These are phyloP conservation scores for Talaromyces stipitatus DNA, from an alignment of 495 filamentous ascomycete genomes.

Conservation along the genomic window DNA sequence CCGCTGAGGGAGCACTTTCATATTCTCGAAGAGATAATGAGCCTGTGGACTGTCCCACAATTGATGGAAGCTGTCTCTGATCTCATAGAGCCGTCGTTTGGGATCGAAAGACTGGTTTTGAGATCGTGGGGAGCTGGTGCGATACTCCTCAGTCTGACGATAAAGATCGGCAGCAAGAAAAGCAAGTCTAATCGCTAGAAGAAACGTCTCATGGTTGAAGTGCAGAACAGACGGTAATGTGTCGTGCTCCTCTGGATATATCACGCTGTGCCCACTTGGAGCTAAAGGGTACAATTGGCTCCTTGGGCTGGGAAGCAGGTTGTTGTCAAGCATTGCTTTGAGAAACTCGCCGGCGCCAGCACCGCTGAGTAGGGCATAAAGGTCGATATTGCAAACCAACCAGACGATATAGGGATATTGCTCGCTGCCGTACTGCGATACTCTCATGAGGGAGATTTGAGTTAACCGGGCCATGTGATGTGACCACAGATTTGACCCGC, in stretches of 20 bases:
- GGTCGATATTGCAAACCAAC: slow-evolving; percentile 49
- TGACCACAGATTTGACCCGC: slow-evolving; percentile 44
- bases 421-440: slow-evolving; percentile 37
- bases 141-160: slow-evolving; percentile 10
- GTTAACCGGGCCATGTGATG: slow-evolving; percentile 49
- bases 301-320: slow-evolving; percentile 38
- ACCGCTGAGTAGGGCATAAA: slow-evolving; percentile 48
- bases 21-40: slow-evolving; percentile 25
- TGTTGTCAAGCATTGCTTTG: slow-evolving; percentile 35
- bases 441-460: slow-evolving; percentile 40
- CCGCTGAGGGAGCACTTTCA: slow-evolving; percentile 29
- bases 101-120: slow-evolving; percentile 5
- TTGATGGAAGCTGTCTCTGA: slow-evolving; percentile 31
- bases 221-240: slow-evolving; percentile 34
- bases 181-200: slow-evolving; percentile 32
- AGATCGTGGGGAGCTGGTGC: not conserved
- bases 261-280: slow-evolving; percentile 19
- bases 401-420: slow-evolving; percentile 46
- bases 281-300: slow-evolving; percentile 24
- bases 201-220: slow-evolving; percentile 36
- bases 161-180: slow-evolving; percentile 33
- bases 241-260: slow-evolving; percentile 27
- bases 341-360: slow-evolving; percentile 46
- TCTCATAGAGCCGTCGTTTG: slow-evolving; percentile 16
- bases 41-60: slow-evolving; percentile 36